Base-by-base conservation (phyloP, 2,329 filamentous ascomycete species). In the Aureobasidium pullulans region DNA sequence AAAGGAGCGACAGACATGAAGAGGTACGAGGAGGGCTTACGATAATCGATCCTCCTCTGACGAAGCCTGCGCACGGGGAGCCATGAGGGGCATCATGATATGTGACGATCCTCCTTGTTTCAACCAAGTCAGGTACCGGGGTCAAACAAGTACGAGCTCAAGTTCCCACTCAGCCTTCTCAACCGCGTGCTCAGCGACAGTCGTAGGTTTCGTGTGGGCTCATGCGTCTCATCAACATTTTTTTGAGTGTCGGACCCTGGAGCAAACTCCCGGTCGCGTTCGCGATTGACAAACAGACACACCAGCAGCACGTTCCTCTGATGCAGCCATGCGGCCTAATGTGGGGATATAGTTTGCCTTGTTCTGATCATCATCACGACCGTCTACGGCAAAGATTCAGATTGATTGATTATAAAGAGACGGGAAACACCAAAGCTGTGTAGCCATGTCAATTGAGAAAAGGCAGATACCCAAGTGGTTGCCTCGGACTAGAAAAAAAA, bases 91-190 rank as follows among this genome's bases (percentile, higher is more conserved):
- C 39, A 54, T 32, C 50, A 54, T 54, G 50, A 42, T 42, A 40
- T 34, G 50, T 37, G 50, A 54, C 39, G 50, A 54, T 54, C 50
- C 50, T 54, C 39, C 37, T 32, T 34, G 37, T 54, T 54, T 54
- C 50, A 43, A 43, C 29, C 28, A 29, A 52, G 19, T 10, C 29
- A 16, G 2, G 10, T 16, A 19, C 13, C 10, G 34, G n/a, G 7
- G 23, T 40, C 48, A 29, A 52, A 29, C 48, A 11, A 7, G 23
- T 4, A 10, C 8, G n/a, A n/a, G 32, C n/a, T 23, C 23, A 15
- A 1, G 13, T 16, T 28, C 31, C 19, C 16, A 49, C 16, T 13
- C 4, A 23, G 8, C 34, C 11, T 37, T 9, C 16, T 37, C 34
- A 32, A 32, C 47, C 31, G 32, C 31, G 32, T 50, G 47, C 34